Base-by-base conservation (phyloP, 2,329 filamentous ascomycete species). In the Aspergillus pseudotamarii region DNA sequence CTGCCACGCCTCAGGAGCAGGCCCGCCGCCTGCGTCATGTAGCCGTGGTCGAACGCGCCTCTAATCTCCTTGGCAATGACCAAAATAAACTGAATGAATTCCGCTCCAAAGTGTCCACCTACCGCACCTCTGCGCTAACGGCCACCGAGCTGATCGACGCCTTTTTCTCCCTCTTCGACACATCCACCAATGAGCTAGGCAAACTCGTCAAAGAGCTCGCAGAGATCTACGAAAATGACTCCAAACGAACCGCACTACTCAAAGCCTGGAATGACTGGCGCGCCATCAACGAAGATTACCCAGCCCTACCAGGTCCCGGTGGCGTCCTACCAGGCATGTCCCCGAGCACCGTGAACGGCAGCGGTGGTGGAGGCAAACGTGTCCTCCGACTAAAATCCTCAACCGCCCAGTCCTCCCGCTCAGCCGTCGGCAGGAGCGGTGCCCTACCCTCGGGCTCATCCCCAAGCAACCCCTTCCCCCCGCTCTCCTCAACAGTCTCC, bases 211-310 rank as follows among this genome's bases (percentile, higher is more conserved):
- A 94, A 65, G 95, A 99, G 75, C 86, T 97, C 3, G 91, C 94
- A 6, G 94, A 98, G 58, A 88, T 99, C 12, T 98, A 95, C 71
- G 94, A 99, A 70, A 90, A 96, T 69, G 85, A 90, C 57, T 75
- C 78, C 21, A 97, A 96, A 75, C 88, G 88, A 1, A 89, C 90
- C 58, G 84, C 82, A 0, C 81, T 99, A 3, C 86, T 93, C 30
- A 90, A 90, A 71, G 92, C 94, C 1, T 97, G 94, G 93, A 92
- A 93, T 70, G 92, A 97, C 78, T 97, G 94, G 92, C 92, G 92
- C 54, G 93, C 93, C 43, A 95, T 96, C 79, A 96, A 96, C 69
- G 94, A 97, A 78, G 94, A 97, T 75, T 98, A 97, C 70, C 94
- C 94, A 0, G 92, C 91, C 1, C 82, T 98, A 0, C 94, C 94